Evolutionary conservation across 2,329 filamentous ascomycete species (phyloP), one percentile per base, ranked within the genome.

Genomic region (Akanthomyces lecanii): DNA sequence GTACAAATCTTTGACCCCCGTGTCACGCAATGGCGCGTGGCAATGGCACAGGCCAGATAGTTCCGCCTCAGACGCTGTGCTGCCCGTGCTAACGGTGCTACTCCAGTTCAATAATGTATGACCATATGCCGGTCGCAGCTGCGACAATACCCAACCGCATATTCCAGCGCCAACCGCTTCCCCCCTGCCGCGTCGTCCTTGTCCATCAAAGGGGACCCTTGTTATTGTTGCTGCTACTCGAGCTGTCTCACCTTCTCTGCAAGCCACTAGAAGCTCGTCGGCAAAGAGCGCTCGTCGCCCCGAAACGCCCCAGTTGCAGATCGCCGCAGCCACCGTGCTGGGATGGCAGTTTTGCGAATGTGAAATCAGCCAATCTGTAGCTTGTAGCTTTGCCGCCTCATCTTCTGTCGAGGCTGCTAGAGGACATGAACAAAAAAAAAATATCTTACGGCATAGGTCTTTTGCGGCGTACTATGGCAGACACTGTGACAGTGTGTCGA

Each of bases 281-380:
- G 55, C n/a, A 48, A 11, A 14, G 38, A 38, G 33, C 10, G 33
- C 36, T 21, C 4, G 36, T 61, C 48, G 48, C 52, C 25, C 44
- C 57, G 47, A 60, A 60, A 61, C 47, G 38, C 48, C 48, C 47
- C 58, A 61, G 21, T n/a, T 23, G 48, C 48, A 52, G 58, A 61
- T 61, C 58, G 23, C 25, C 6, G 58, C 36, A 33, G 25, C 21
- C 42, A 51, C 45, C 12, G 11, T 50, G 42, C 14, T 18, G 11
- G 21, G 23, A 47, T 54, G 30, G n/a, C n/a, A 25, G 21, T 33
- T 14, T 40, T 53, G 50, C 18, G 30, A 23, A 8, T 16, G 30
- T 33, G 21, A n/a, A 3, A 53, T n/a, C 52, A 36, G 21, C n/a
- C 50, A 18, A 53, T 30, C 7, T 5, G 3, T 21, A 8, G 25